Conservation (phyloP, 768 basidiomycete species). For the Psilocybe tampanensis region DNA sequence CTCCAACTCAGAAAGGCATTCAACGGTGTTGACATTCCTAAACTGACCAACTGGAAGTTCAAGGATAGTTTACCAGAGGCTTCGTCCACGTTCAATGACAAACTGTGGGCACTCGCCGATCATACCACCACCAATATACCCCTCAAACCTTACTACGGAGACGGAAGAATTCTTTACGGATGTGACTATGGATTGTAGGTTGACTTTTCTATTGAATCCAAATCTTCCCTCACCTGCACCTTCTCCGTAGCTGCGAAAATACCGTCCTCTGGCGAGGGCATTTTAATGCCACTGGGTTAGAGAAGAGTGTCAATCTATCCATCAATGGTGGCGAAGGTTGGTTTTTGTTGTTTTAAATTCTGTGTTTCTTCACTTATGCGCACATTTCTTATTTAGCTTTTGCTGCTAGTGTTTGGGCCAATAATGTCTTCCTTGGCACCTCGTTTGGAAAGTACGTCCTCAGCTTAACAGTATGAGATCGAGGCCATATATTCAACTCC, state of each 20-base stretch:
- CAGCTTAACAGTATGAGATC: too few species aligned
- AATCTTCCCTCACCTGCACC: neutral
- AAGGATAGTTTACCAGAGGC: constrained; percentile 78
- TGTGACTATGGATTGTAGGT: constrained; percentile 87
- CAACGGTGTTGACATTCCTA: constrained; percentile 43
- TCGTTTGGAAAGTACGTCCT: constrained; percentile 74
- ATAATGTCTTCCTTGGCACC: constrained; percentile 69
- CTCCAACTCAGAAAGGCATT: constrained; percentile 36
- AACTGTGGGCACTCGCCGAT: constrained; percentile 64
- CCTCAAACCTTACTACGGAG: constrained; percentile 68
- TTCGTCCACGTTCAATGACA: constrained; percentile 56
- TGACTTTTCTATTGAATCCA: neutral
- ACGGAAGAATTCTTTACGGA: constrained; percentile 78
- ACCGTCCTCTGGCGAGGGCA: constrained; percentile 82
- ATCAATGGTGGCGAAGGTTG: constrained; percentile 82
- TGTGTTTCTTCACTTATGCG: neutral
- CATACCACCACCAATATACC: constrained; percentile 78
- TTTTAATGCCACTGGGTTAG: constrained; percentile 62
- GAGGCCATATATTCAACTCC: neutral
- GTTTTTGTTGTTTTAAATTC: neutral
- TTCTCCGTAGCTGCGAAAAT: constrained; percentile 70
- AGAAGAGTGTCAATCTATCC: constrained; percentile 69
- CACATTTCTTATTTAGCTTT: constrained; percentile 54
- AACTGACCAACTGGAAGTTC: constrained; percentile 71
- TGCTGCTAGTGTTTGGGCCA: constrained; percentile 83